Base-by-base conservation (phyloP, 1,139 yeast species). In the Pichia sorboxylosa region DNA sequence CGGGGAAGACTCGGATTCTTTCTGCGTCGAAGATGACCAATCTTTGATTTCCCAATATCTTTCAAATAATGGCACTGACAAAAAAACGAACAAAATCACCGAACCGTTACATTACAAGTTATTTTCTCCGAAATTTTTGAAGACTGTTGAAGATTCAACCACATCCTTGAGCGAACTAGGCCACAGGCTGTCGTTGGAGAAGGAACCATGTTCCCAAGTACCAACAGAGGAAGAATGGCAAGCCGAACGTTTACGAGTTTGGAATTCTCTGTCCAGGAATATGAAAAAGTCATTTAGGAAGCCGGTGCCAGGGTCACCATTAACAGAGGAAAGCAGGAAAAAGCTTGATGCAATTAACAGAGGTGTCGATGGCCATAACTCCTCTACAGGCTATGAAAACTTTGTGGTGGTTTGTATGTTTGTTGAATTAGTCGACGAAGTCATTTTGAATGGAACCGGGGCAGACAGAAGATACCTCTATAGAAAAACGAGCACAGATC, bases 291-390 rank as follows among this genome's bases (percentile, higher is more conserved):
- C 77, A 18, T 83, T 78, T 54, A 67, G 81, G 36, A 76, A 73
- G 44, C 94, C 94, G 1, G 55, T 66, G 1, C 94, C 94, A 1
- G 77, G 78, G 16, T 58, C 73, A 2, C 57, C 59, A 17, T 51
- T 82, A 51, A 66, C 70, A n/a, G 64, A 62, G n/a, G 76, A 69
- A 24, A 69, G 68, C 36, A 63, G 64, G 26, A 70, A 69, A 47
- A 52, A 62, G 37, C 58, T 83, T 27, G 93, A 83, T 53, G 69
- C 80, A 34, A 77, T 83, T 32, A 64, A 71, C 31, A 65, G 94
- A 43, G 92, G 94, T 5, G 94, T 82, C 11, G 94, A 83, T 54
- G 94, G 94, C 7, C 83, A 73, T 32, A 38, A 39, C 17, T 34
- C 41, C 4, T 74, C 66, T 19, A 67, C 69, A 23, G 94, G 92